phyloP scores from a whole-genome alignment of 2,329 filamentous ascomycete genomes.

The Phyllosticta paracitricarpa region DNA sequence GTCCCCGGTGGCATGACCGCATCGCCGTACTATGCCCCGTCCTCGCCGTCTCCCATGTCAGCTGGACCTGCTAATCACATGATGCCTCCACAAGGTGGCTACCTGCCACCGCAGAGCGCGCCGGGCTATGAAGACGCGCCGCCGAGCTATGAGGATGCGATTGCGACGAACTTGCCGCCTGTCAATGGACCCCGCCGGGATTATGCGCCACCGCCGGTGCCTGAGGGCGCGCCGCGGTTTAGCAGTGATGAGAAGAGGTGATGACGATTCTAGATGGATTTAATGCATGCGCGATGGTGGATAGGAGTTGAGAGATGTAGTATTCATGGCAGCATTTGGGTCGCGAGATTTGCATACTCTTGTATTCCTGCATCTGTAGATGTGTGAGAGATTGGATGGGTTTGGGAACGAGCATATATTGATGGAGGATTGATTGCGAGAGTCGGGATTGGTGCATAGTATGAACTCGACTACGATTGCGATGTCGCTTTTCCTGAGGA shows the following conservation, averaged over 20 bases:
- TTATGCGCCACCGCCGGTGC: constrained; percentile 41
- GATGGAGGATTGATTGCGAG: too few relatives aligned
- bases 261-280: not conserved
- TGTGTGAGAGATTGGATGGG: too few relatives aligned
- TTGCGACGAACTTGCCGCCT: constrained; percentile 67
- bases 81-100: constrained; percentile 13
- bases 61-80: not conserved
- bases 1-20: not conserved
- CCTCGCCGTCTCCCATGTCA: not conserved
- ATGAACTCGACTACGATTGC: too few relatives aligned
- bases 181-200: constrained; percentile 62
- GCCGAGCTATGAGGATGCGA: constrained; percentile 87
- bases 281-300: too few relatives aligned
- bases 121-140: constrained; percentile 65
- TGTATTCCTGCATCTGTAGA: too few relatives aligned
- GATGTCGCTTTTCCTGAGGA: too few relatives aligned
- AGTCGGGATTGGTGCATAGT: too few relatives aligned
- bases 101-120: not conserved
- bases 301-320: too few relatives aligned
- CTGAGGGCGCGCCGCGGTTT: constrained; percentile 27
- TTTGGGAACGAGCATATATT: too few relatives aligned
- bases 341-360: too few relatives aligned
- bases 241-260: constrained; percentile 23
- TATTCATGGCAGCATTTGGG: too few relatives aligned
- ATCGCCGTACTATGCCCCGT: constrained; percentile 1